Evolutionary conservation across 768 basidiomycete species (phyloP).

Genomic region (Trametes elegans): DNA sequence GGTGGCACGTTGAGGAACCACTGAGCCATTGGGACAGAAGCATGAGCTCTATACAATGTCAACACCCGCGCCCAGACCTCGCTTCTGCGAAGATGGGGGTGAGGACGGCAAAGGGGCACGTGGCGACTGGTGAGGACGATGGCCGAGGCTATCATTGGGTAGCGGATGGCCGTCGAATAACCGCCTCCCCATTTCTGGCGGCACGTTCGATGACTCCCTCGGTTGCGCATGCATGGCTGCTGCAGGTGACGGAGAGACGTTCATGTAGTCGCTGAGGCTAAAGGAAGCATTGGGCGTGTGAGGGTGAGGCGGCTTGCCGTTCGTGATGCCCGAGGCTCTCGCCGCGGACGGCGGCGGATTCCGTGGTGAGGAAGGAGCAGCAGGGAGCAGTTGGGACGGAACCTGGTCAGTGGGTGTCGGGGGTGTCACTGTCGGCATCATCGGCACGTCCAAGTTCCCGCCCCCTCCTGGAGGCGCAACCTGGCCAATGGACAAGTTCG

Average conservation of each 20-base stretch:
- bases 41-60: conserved; percentile 20
- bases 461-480: not conserved
- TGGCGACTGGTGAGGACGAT: not conserved
- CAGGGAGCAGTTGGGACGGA: conserved; percentile 13
- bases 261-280: conserved; percentile 70
- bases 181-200: conserved; percentile 63
- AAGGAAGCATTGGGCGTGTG: conserved; percentile 44
- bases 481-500: conserved; percentile 2
- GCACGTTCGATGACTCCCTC: conserved; percentile 42
- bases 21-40: not conserved
- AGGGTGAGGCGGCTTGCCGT: conserved; percentile 21
- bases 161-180: conserved; percentile 68
- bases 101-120: conserved; percentile 1
- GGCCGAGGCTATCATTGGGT: not conserved
- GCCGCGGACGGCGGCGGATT: no score
- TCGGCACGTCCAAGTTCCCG: conserved; percentile 19
- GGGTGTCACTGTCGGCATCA: conserved; percentile 34
- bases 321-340: no score
- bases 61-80: conserved; percentile 24
- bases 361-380: conserved; percentile 10
- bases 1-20: not conserved
- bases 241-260: conserved; percentile 66
- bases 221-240: conserved; percentile 29
- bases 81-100: conserved; percentile 2
- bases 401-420: conserved; percentile 28